phyloP scores from a whole-genome alignment of 148 eudicot species.

The Agrostemma githago region DNA sequence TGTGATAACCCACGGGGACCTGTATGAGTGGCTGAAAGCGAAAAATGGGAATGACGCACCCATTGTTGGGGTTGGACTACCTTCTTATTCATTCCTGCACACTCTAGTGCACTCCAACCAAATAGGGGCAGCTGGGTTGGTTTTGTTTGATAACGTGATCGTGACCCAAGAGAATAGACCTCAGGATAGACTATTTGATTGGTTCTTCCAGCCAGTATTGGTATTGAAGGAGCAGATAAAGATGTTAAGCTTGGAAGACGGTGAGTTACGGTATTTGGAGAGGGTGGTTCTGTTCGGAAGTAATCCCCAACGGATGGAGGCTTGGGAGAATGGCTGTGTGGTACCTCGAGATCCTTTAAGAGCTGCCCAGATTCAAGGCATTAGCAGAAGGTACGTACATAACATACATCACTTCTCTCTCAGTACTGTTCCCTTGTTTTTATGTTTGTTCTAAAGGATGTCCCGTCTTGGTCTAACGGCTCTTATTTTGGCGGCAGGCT shows the following conservation, averaged over 20 bases:
- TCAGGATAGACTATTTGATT: slow-evolving; percentile 67
- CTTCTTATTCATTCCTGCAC: slow-evolving; percentile 59
- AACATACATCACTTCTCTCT: too few species aligned
- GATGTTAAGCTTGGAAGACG: slow-evolving; percentile 51
- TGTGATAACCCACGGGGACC: slow-evolving; percentile 53
- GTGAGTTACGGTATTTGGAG: slow-evolving; percentile 59
- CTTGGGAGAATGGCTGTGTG: slow-evolving; percentile 66
- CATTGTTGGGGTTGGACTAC: slow-evolving; percentile 64
- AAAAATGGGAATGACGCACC: slow-evolving; percentile 47
- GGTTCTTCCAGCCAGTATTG: slow-evolving; percentile 88
- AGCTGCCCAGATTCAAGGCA: slow-evolving; percentile 88
- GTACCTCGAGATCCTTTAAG: slow-evolving; percentile 59
- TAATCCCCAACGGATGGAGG: slow-evolving; percentile 40
- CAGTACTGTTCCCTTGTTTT: too few species aligned
- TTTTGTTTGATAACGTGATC: slow-evolving; percentile 54
- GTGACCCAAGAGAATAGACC: slow-evolving; percentile 67
- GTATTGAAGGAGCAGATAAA: slow-evolving; percentile 79
- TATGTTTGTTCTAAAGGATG: too few species aligned
- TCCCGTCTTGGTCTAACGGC: not conserved
- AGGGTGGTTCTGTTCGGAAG: slow-evolving; percentile 61
- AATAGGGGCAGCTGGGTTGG: slow-evolving; percentile 55
- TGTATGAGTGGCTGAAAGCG: slow-evolving; percentile 70
- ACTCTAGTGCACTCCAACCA: slow-evolving; percentile 50
- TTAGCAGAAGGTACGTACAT: slow-evolving; percentile 66
- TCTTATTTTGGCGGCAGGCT: slow-evolving; percentile 41